Evolutionary conservation across 2,329 filamentous ascomycete species (phyloP), one percentile per base, ranked within the genome.

Genomic region (Trichophyton schoenleinii): DNA sequence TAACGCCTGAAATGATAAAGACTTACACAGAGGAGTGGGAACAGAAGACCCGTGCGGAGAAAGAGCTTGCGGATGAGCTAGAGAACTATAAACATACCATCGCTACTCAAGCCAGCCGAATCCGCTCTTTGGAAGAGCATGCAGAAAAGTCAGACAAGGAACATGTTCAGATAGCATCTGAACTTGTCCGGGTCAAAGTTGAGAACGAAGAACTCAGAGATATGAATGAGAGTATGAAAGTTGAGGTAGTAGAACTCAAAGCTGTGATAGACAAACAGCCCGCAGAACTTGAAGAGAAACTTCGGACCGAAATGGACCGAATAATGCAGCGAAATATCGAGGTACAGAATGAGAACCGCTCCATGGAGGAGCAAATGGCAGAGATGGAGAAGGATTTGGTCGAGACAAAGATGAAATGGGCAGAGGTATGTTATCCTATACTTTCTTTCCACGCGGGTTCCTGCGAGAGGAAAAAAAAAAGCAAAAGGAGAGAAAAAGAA

Each of bases 301-400:
- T 96, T 75, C 85, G 88, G 71, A 82, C 83, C 9, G 92, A 97
- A 74, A 91, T 95, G 76, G 91, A 96, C 61, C 83, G 88, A 60
- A 84, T 97, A 68, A 94, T 97, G 87, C 86, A 90, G 73, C 84
- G 91, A 63, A 97, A 97, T 71, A 83, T 88, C 64, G 90, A 95
- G 69, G 91, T 97, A 6, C 91, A 97, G 70, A 91, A 95, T 68
- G 90, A 96, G 77, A 99, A 97, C 70, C 82, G 88, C 63, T 83
- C 81, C 62, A 77, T 99, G 67, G 91, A 96, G 74, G 92, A 95
- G 71, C 89, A 94, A 69, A 83, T 96, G 81, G 81, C 84, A 3
- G 91, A 96, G 67, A 88, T 97, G 79, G 94, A 97, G 78, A 88
- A 91, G 74, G 86, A 91, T 72, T 78, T 99, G 66, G 92, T 99